Percentiles rank a stretch among this genome's conserved stretches.
Evolutionary conservation across 2,329 filamentous ascomycete genomes (phyloP).

Genomic region (Myriosclerotinia scirpicola): DNA sequence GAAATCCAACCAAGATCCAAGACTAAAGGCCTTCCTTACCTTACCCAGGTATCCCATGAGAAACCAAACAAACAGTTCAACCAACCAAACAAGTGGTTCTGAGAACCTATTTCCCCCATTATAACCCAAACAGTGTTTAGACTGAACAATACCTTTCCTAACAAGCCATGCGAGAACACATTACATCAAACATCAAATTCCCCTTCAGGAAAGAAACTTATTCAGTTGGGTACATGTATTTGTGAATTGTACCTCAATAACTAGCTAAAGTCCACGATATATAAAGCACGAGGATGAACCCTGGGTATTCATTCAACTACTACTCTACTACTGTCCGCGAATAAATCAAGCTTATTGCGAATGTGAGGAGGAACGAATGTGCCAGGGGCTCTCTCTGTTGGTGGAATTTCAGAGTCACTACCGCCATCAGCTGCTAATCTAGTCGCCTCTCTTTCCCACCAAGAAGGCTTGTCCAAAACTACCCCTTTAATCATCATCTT

Average conservation of each 20-base stretch:
- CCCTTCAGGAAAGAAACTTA: background rate
- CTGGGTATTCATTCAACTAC: background rate
- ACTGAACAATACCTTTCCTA: no score
- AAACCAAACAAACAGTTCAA: no score
- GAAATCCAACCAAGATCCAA: no score
- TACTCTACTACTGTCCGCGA: no score
- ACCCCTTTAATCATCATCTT: conserved; percentile 35
- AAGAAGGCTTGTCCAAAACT: conserved; percentile 50
- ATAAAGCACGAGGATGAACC: background rate
- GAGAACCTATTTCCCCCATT: no score
- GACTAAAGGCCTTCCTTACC: no score
- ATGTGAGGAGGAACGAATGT: conserved; percentile 59
- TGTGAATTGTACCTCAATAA: background rate
- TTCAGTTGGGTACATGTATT: background rate
- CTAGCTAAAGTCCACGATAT: no score
- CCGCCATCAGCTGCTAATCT: conserved; percentile 43
- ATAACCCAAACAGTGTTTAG: no score
- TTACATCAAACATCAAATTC: background rate
- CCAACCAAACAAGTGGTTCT: no score
- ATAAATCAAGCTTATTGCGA: conserved; percentile 37
- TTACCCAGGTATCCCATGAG: no score
- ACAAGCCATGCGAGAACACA: background rate
- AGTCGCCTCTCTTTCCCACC: conserved; percentile 60
- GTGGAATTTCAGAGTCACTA: background rate
- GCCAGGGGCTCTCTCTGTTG: conserved; percentile 30